Conservation (phyloP, 225 moss, liverwort and hornwort genomes). For the Ulota crispa region DNA sequence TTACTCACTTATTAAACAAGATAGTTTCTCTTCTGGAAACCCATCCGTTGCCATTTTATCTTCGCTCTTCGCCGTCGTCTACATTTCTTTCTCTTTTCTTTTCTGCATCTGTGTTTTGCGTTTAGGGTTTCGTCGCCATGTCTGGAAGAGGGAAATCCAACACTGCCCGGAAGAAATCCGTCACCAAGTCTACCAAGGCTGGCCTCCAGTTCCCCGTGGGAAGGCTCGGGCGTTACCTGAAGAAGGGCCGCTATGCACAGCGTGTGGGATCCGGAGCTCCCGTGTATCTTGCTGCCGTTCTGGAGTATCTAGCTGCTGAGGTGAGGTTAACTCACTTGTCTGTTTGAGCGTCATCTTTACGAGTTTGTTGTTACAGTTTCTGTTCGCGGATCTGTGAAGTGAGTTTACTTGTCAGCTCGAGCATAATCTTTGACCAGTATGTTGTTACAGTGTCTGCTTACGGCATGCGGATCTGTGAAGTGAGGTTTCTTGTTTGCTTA, state of each 20-base stretch:
- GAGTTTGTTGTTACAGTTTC: no score
- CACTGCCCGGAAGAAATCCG: constrained; percentile 27
- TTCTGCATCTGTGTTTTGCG: no score
- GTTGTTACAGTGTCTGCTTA: no score
- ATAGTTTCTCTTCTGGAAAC: accelerated
- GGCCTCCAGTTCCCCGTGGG: constrained; percentile 33
- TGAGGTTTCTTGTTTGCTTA: background rate
- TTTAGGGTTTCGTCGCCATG: constrained; percentile 19
- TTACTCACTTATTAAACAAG: background rate
- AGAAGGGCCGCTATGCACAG: constrained; percentile 18
- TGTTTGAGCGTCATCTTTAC: no score
- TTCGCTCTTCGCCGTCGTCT: background rate
- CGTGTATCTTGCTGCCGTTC: no score
- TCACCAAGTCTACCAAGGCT: constrained; percentile 28
- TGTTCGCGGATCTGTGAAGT: background rate
- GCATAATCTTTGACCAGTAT: no score
- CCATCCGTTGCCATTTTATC: background rate
- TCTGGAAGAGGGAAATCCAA: constrained; percentile 27
- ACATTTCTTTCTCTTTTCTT: accelerated
- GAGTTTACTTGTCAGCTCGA: no score
- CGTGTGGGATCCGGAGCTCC: no score
- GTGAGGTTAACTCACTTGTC: background rate
- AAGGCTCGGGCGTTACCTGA: constrained; percentile 16
- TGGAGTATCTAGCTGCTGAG: constrained; percentile 11
- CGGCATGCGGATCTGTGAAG: background rate